Percentiles rank a stretch among this genome's conserved stretches.
These are phyloP conservation scores for Chiua virens DNA, from an alignment of 768 basidiomycete genomes.

Conservation along the genomic window DNA sequence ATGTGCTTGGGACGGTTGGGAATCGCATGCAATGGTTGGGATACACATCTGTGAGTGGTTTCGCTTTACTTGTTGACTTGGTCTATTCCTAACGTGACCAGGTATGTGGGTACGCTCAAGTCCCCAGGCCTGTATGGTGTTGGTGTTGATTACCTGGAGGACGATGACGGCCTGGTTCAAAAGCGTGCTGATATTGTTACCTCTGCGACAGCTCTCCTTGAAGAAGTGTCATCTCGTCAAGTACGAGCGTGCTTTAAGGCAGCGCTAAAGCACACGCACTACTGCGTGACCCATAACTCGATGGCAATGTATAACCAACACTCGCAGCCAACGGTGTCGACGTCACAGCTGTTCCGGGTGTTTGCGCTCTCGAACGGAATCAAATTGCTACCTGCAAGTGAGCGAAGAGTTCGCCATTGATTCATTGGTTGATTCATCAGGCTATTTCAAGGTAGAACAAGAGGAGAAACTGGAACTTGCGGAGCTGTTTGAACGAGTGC, in stretches of 20 bases:
- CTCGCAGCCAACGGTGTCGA: constrained; percentile 81
- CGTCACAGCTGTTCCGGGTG: constrained; percentile 89
- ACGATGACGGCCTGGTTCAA: constrained; percentile 79
- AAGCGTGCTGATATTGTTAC: constrained; percentile 94
- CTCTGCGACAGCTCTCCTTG: constrained; percentile 88
- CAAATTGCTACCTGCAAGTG: constrained; percentile 75
- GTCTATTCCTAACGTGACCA: constrained; percentile 31
- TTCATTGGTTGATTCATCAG: not conserved
- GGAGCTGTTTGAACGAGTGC: constrained; percentile 90
- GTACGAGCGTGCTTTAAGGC: constrained; percentile 85
- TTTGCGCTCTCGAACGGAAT: constrained; percentile 97
- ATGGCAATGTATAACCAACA: constrained; percentile 98
- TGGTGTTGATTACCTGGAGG: constrained; percentile 87
- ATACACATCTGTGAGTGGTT: constrained; percentile 1
- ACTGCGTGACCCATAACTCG: constrained; percentile 91
- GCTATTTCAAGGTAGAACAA: constrained; percentile 55
- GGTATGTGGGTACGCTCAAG: constrained; percentile 93
- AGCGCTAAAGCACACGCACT: constrained; percentile 93
- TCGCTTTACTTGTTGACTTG: not conserved
- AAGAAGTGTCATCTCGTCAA: constrained; percentile 94
- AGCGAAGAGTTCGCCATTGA: not conserved
- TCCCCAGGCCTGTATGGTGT: constrained; percentile 87
- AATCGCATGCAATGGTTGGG: no score
- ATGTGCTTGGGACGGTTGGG: no score
- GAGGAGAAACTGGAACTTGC: constrained; percentile 86